Percentiles rank a stretch among this genome's conserved stretches.
Evolutionary conservation across 164 flowering plant species (phyloP).

Genomic region (Buxus sempervirens): DNA sequence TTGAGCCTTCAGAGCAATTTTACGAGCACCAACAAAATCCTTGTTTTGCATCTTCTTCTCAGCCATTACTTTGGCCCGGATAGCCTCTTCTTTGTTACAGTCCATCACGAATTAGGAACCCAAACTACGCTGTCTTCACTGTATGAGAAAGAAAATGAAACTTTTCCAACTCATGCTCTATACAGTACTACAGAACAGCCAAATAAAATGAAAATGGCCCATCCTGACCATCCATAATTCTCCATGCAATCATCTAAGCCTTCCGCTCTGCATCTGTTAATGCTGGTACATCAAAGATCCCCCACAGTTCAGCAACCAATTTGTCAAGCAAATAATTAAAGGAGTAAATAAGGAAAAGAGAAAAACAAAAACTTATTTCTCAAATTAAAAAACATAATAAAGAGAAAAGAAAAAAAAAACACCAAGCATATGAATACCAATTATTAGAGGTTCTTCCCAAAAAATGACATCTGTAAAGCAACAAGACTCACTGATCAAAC

Average conservation of each 20-base stretch:
- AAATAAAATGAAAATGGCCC: background rate
- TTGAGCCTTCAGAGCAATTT: conserved; percentile 57
- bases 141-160: conserved; percentile 4
- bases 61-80: conserved; percentile 67
- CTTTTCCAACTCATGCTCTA: background rate
- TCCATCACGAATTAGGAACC: conserved; percentile 45
- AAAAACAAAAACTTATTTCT: background rate
- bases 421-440: too few relatives aligned
- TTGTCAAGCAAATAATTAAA: too few relatives aligned
- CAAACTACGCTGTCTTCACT: conserved; percentile 3
- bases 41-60: conserved; percentile 54
- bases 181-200: background rate
- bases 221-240: background rate
- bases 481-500: too few relatives aligned
- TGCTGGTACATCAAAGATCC: background rate
- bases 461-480: too few relatives aligned
- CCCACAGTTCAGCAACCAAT: too few relatives aligned
- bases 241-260: background rate
- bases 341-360: too few relatives aligned
- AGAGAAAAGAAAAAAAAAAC: background rate
- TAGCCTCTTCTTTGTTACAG: conserved; percentile 88
- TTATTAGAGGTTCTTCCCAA: too few relatives aligned
- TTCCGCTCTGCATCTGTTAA: background rate
- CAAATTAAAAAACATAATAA: background rate
- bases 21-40: conserved; percentile 72